These are phyloP conservation scores for Xylariaceae sp. DNA, from an alignment of 2,329 filamentous ascomycete species.

Conservation along the genomic window DNA sequence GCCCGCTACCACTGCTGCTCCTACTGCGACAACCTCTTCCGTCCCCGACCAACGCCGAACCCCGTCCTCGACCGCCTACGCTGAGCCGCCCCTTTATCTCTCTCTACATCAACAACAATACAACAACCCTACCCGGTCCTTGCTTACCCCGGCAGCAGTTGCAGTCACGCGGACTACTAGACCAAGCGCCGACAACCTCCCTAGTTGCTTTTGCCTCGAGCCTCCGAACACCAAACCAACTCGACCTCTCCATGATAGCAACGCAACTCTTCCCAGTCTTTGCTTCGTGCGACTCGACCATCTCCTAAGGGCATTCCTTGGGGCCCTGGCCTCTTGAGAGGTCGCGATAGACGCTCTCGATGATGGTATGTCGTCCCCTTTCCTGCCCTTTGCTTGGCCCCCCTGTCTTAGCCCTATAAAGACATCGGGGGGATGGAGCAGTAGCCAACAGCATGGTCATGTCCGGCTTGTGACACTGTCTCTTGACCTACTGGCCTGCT, in stretches of 20 bases:
- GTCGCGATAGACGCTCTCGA: slow-evolving; percentile 23
- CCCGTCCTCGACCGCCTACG: neutral
- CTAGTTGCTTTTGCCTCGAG: neutral
- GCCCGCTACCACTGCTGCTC: neutral
- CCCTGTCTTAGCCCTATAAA: neutral
- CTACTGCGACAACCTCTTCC: neutral
- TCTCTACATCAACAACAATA: neutral
- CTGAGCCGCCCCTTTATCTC: slow-evolving; percentile 1
- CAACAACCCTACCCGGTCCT: too few species aligned
- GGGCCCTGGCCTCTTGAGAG: slow-evolving; percentile 24
- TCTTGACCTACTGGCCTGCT: neutral
- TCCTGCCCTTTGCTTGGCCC: neutral
- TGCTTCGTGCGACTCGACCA: slow-evolving; percentile 23
- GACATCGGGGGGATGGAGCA: neutral
- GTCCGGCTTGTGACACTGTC: too few species aligned
- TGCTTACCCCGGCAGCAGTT: neutral
- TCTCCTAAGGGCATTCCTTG: slow-evolving; percentile 18
- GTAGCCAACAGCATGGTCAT: too few species aligned
- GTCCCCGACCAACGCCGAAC: neutral
- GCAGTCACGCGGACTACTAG: neutral
- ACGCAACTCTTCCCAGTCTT: slow-evolving; percentile 18
- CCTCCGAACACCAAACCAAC: too few species aligned
- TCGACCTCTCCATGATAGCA: slow-evolving; percentile 21
- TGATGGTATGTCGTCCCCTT: slow-evolving; percentile 24
- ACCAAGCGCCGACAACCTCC: neutral